Evolutionary conservation across 202 grass and related monocot genomes (phyloP).

Genomic region (Sporobolus alterniflorus): DNA sequence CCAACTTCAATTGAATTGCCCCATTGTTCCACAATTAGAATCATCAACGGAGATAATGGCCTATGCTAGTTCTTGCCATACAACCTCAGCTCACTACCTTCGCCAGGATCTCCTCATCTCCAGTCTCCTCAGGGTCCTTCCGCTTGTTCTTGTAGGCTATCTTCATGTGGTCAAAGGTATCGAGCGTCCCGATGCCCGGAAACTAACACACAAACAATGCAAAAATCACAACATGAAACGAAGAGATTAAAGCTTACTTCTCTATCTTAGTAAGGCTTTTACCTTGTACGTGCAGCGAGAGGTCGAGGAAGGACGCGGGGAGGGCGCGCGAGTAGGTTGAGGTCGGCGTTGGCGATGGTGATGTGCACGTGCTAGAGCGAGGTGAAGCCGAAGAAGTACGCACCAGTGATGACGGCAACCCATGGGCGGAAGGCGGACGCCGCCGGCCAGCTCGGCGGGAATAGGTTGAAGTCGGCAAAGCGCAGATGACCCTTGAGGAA

Average conservation of each 20-base stretch:
- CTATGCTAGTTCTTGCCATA: background rate
- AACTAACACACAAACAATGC: slow-evolving; percentile 46
- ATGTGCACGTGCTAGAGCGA: slow-evolving; percentile 85
- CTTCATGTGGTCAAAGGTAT: slow-evolving; percentile 88
- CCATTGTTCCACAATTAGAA: slow-evolving; percentile 11
- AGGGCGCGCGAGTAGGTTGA: slow-evolving; percentile 58
- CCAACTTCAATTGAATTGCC: slow-evolving; percentile 49
- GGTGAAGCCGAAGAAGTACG: slow-evolving; percentile 51
- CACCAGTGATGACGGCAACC: slow-evolving; percentile 53
- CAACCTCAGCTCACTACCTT: slow-evolving; percentile 46
- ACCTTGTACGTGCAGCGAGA: slow-evolving; percentile 70
- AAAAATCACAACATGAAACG: slow-evolving; percentile 19
- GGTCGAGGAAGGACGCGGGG: slow-evolving; percentile 53
- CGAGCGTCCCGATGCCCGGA: slow-evolving; percentile 79
- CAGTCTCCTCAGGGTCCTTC: slow-evolving; percentile 79
- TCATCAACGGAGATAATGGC: background rate
- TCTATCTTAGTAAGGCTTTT: background rate
- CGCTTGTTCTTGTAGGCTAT: slow-evolving; percentile 83
- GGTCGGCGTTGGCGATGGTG: slow-evolving; percentile 78
- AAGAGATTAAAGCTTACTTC: background rate
- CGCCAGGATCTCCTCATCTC: slow-evolving; percentile 72
- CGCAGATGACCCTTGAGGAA: slow-evolving; percentile 85
- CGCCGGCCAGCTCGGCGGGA: slow-evolving; percentile 78
- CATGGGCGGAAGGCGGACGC: slow-evolving; percentile 71
- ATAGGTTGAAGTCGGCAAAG: slow-evolving; percentile 76